A percentile compares a stretch with the other conserved stretches of the same genome.
phyloP scores from a whole-genome alignment of 1,284 basidiomycete genomes.

The Psilocybe mexicana region DNA sequence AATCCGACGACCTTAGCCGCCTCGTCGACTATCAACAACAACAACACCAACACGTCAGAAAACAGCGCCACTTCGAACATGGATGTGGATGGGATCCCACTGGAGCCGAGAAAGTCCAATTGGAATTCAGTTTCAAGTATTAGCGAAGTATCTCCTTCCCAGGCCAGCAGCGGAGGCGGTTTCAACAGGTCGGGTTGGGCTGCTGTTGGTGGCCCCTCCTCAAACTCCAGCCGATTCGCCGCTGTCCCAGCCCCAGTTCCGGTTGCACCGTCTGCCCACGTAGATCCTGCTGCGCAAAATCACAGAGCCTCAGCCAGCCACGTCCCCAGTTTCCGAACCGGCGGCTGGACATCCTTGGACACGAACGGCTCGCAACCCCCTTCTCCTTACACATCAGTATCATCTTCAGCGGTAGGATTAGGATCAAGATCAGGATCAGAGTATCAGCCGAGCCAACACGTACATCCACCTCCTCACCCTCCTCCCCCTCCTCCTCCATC shows the following conservation, averaged over 20 bases:
- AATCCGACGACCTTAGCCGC: slow-evolving; percentile 22
- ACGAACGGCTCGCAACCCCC: slow-evolving; percentile 31
- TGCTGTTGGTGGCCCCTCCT: slow-evolving; percentile 35
- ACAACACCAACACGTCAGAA: slow-evolving; percentile 18
- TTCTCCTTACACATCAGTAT: neutral
- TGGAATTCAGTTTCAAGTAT: slow-evolving; percentile 45
- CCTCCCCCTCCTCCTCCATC: neutral
- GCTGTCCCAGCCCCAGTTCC: slow-evolving; percentile 4
- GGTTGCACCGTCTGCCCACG: slow-evolving; percentile 7
- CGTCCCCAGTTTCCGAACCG: slow-evolving; percentile 52
- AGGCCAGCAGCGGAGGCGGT: slow-evolving; percentile 23
- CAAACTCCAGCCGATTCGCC: slow-evolving; percentile 19
- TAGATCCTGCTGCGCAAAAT: neutral
- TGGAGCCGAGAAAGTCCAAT: slow-evolving; percentile 42
- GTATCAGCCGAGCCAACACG: neutral
- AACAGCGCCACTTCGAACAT: slow-evolving; percentile 14
- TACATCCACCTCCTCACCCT: neutral
- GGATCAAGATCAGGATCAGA: neutral
- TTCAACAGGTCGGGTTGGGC: slow-evolving; percentile 67
- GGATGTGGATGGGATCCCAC: slow-evolving; percentile 31
- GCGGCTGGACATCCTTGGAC: slow-evolving; percentile 64
- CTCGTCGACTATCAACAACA: slow-evolving; percentile 1
- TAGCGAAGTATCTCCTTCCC: slow-evolving; percentile 11
- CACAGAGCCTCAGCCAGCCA: slow-evolving; percentile 21
- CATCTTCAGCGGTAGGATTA: neutral